phyloP scores from a whole-genome alignment of 2,329 filamentous ascomycete species.

The Aspergillus pseudoglaucus region DNA sequence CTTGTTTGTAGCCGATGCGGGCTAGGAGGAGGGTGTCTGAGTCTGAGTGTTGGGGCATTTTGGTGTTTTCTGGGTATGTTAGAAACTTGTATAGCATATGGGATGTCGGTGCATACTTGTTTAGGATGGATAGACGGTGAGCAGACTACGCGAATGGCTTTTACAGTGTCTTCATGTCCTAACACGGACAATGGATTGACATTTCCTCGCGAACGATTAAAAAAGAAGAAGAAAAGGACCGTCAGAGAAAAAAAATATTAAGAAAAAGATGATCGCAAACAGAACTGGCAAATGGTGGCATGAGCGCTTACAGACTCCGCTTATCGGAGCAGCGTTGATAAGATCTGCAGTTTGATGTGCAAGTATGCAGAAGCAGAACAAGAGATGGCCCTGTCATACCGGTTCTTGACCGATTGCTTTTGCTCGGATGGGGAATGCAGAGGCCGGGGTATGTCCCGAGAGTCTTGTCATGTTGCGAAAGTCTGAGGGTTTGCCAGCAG shows the following conservation, averaged over 20 bases:
- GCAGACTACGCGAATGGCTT: background rate
- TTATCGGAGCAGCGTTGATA: slow-evolving; percentile 5
- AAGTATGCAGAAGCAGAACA: too few species aligned
- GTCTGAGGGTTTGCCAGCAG: too few species aligned
- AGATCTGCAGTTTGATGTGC: background rate
- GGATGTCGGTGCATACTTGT: too few species aligned
- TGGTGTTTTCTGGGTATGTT: background rate
- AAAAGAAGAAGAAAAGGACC: background rate
- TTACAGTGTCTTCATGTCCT: background rate
- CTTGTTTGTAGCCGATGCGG: slow-evolving; percentile 59
- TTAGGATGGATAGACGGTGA: background rate
- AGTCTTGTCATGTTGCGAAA: too few species aligned
- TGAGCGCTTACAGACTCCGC: background rate
- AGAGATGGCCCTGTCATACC: too few species aligned
- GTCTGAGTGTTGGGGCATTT: slow-evolving; percentile 43
- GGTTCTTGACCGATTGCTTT: too few species aligned
- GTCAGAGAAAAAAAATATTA: background rate
- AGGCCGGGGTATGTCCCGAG: too few species aligned
- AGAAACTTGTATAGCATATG: background rate
- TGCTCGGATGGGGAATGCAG: too few species aligned
- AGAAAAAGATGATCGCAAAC: background rate
- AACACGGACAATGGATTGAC: background rate
- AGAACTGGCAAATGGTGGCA: background rate
- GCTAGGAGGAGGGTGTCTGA: slow-evolving; percentile 56
- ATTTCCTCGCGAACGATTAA: background rate